Evolutionary conservation across 345 rosid species (phyloP), one percentile per base, ranked within the genome.

Genomic region (Citrus mangshanensis): DNA sequence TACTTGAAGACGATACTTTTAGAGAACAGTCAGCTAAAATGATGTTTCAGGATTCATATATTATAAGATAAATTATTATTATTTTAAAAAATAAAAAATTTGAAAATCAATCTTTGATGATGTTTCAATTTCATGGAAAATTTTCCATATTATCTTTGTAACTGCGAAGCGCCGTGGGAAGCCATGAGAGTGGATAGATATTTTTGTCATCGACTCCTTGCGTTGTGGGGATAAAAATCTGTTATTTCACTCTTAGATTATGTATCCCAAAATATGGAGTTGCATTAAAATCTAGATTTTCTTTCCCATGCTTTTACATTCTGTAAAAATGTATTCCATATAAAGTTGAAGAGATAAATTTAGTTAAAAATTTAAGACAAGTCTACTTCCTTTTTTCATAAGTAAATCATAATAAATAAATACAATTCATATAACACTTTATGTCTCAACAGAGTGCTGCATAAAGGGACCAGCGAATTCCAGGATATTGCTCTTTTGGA

Each of bases 401-500:
- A 30, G 34, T 6, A 13, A 4, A 62, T 62, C 51, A 12, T 12
- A 46, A 46, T 32, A 30, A 30, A 32, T 1, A 13, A 12, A 62
- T 28, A 14, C 21, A 18, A 19, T 64, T 5, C 34, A 65, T 18
- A 1, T 16, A 65, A 34, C 67, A 14, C 74, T 3, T 49, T 67
- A 0, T 58, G 38, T 67, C 25, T 64, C 16, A 27, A 80, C 80
- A 95, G 99, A 63, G 98, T 93, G 70, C 91, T 95, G 49, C 91
- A 87, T 56, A 91, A 80, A 72, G 99, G 93, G 18, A 90, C 90
- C 1, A 95, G 98, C 62, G 85, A 84, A 82, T 92, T 75, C 80
- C 99, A 95, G 83, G 98, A 95, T 72, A 92, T 95, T 76, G 89
- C 92, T 78, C 87, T 95, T 27, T 77, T 93, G 75, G 99, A 95